Percentiles rank a stretch among this genome's conserved stretches.
phyloP scores from a whole-genome alignment of 148 eudicot genomes.

The Persicaria tinctoria region DNA sequence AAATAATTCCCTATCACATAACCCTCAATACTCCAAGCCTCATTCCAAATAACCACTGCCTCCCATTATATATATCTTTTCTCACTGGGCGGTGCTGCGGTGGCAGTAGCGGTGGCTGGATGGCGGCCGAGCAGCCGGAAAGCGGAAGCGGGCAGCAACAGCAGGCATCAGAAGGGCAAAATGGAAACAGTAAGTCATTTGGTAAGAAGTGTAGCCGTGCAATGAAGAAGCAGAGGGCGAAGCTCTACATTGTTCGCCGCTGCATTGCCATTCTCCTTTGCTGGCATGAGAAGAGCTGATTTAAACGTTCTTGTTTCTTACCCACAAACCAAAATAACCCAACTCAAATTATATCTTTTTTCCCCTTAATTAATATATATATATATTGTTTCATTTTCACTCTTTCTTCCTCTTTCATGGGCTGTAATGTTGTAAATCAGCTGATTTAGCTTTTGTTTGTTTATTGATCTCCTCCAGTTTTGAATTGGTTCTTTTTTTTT shows the following conservation, averaged over 20 bases:
- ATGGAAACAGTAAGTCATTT: constrained; percentile 18
- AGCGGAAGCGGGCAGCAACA: not conserved
- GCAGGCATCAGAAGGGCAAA: not conserved
- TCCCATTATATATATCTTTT: not conserved
- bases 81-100: not conserved
- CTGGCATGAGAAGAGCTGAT: constrained; percentile 12
- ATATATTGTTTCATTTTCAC: not conserved
- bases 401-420: not conserved
- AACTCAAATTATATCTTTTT: not conserved
- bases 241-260: constrained; percentile 44
- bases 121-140: not conserved
- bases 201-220: constrained; percentile 34
- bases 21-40: not conserved
- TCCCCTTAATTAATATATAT: not conserved
- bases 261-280: constrained; percentile 18
- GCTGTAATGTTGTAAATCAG: constrained; percentile 1
- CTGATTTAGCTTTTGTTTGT: not conserved
- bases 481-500: not conserved
- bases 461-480: not conserved
- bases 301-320: not conserved
- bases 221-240: constrained; percentile 45
- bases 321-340: not conserved
- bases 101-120: not conserved
- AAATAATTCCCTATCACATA: not conserved
- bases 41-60: not conserved